Conservation (phyloP, 2,329 filamentous ascomycete genomes). For the Escovopsis weberi region DNA sequence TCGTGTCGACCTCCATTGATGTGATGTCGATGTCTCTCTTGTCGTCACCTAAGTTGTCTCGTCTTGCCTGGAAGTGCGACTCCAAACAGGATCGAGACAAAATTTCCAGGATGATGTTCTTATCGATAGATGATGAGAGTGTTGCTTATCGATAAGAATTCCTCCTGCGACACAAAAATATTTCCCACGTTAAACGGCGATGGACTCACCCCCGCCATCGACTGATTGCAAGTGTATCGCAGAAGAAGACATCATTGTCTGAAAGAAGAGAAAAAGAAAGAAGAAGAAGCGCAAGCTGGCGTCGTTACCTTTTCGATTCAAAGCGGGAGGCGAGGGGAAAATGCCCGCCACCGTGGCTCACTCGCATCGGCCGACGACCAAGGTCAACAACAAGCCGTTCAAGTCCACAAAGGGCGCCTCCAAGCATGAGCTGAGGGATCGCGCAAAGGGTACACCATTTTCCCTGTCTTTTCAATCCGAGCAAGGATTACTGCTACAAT, state of each 20-base stretch:
- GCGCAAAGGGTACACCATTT: constrained; percentile 53
- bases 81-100: constrained; percentile 12
- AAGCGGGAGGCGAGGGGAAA: constrained; percentile 57
- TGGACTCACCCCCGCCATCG: constrained; percentile 24
- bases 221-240: constrained; percentile 8
- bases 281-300: constrained; percentile 36
- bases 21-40: constrained; percentile 5
- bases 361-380: constrained; percentile 87
- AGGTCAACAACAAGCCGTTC: constrained; percentile 75
- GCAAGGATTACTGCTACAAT: not conserved
- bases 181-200: constrained; percentile 11
- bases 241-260: not conserved
- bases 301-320: constrained; percentile 75
- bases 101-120: constrained; percentile 17
- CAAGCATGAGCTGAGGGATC: constrained; percentile 74
- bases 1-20: constrained; percentile 24
- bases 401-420: constrained; percentile 74
- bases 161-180: constrained; percentile 17
- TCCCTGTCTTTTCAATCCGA: not conserved
- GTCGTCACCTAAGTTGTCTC: not conserved
- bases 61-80: constrained; percentile 1
- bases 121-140: constrained; percentile 11
- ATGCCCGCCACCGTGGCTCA: constrained; percentile 61
- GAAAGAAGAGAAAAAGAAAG: not conserved
- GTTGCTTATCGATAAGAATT: constrained; percentile 19